Percentiles rank a stretch among this genome's conserved stretches.
phyloP scores from a whole-genome alignment of 371 early-diverging fungal genomes.

The Funneliformis caledonium region DNA sequence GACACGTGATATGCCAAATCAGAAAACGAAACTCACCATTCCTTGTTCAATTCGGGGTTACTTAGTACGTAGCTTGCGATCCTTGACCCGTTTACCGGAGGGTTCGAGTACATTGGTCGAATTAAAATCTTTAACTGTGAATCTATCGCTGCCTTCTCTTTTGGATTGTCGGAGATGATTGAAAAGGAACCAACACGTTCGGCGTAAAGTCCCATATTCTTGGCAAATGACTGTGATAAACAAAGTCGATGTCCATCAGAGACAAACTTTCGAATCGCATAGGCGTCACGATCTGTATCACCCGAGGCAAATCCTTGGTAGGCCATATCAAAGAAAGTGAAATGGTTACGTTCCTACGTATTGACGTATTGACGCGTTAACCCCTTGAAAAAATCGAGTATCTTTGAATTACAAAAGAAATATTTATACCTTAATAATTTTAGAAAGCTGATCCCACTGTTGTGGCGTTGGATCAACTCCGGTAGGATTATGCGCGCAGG shows the following conservation, averaged over 20 bases:
- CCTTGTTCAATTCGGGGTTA: slow-evolving; percentile 71
- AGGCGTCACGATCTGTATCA: slow-evolving; percentile 88
- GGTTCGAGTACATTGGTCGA: slow-evolving; percentile 98
- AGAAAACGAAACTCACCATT: slow-evolving; percentile 69
- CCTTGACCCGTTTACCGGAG: slow-evolving; percentile 93
- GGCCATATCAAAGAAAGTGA: slow-evolving; percentile 98
- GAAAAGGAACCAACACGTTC: slow-evolving; percentile 98
- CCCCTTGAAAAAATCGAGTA: not conserved
- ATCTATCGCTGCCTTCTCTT: slow-evolving; percentile 86
- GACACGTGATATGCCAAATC: not conserved
- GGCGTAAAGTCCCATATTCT: slow-evolving; percentile 99
- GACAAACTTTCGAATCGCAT: slow-evolving; percentile 94
- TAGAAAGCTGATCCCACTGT: slow-evolving; percentile 92
- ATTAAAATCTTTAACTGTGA: slow-evolving; percentile 95
- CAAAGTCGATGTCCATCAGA: slow-evolving; percentile 78
- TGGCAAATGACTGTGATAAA: slow-evolving; percentile 96
- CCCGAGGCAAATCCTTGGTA: slow-evolving; percentile 99
- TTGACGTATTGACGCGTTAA: not conserved
- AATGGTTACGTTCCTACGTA: slow-evolving; percentile 72
- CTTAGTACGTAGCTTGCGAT: slow-evolving; percentile 90
- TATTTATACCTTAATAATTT: slow-evolving; percentile 69
- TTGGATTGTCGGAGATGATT: slow-evolving; percentile 75
- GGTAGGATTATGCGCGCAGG: slow-evolving; percentile 99
- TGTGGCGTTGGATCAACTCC: slow-evolving; percentile 95
- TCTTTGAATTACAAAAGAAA: not conserved